A percentile compares a stretch with the other conserved stretches of the same genome.
Conservation (phyloP, 257 asterid species). For the Solanum piurae region DNA sequence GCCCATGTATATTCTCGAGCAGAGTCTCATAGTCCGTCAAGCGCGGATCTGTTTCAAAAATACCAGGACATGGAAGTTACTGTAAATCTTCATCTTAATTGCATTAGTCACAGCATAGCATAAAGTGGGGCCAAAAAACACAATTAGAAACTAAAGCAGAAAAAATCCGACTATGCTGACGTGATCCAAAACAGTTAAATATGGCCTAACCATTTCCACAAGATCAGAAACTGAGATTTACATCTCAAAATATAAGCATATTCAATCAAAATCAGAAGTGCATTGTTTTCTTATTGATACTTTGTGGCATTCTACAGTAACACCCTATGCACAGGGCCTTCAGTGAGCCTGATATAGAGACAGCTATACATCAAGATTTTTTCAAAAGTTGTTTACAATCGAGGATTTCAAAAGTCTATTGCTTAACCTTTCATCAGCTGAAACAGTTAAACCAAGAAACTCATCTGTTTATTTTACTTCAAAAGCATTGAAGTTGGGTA, state of each 20-base stretch:
- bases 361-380: background rate
- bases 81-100: background rate
- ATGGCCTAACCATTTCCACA: background rate
- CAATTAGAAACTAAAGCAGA: background rate
- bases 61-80: conserved; percentile 8
- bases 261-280: background rate
- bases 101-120: background rate
- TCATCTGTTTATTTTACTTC: background rate
- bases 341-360: background rate
- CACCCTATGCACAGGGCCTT: background rate
- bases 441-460: background rate
- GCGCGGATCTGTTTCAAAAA: conserved; percentile 78
- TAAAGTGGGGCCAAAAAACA: background rate
- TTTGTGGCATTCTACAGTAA: background rate
- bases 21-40: conserved; percentile 92
- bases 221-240: background rate
- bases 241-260: background rate
- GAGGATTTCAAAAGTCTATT: background rate
- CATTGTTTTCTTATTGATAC: background rate
- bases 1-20: conserved; percentile 72
- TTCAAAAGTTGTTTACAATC: background rate
- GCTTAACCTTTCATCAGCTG: background rate
- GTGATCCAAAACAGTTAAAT: background rate
- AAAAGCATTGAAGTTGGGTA: background rate
- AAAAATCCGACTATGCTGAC: background rate